Percentiles rank a stretch among this genome's conserved stretches.
Conservation (phyloP, 1,284 basidiomycete species). For the Porogramme epimiltina region DNA sequence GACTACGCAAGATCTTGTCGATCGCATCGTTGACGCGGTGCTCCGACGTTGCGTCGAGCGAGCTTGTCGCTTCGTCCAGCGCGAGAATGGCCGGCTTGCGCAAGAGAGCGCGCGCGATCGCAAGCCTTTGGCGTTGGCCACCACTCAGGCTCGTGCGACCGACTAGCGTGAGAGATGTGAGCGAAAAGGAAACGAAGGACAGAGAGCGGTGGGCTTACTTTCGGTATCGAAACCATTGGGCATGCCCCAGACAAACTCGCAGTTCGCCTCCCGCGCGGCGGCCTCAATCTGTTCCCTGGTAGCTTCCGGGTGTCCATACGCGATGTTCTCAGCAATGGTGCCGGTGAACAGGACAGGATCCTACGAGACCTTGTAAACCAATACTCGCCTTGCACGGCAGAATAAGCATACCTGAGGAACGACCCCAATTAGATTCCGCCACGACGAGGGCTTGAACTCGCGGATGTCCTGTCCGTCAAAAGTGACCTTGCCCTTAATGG, state of each 20-base stretch:
- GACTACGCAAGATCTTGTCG: conserved; percentile 77
- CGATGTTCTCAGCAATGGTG: conserved; percentile 92
- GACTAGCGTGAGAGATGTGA: conserved; percentile 43
- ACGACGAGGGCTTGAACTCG: conserved; percentile 80
- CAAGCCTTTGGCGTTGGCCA: conserved; percentile 63
- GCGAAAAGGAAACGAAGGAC: conserved; percentile 34
- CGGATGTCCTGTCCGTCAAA: conserved; percentile 90
- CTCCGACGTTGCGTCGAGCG: conserved; percentile 90
- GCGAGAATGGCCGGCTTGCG: conserved; percentile 84
- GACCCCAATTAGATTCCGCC: conserved; percentile 86
- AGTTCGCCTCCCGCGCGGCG: conserved; percentile 90
- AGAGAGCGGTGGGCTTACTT: conserved; percentile 48
- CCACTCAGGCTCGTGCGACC: conserved; percentile 76
- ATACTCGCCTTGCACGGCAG: neutral
- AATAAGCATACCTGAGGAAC: conserved; percentile 68
- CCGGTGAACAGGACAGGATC: conserved; percentile 83
- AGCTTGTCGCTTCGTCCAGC: conserved; percentile 83
- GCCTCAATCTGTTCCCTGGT: conserved; percentile 84
- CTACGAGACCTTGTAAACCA: conserved; percentile 38
- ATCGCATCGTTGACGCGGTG: conserved; percentile 89
- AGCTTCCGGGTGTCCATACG: conserved; percentile 78
- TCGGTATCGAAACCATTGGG: conserved; percentile 83
- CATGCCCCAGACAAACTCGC: conserved; percentile 93
- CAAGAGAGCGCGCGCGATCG: conserved; percentile 81
- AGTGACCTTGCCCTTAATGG: conserved; percentile 76